Base-by-base conservation (phyloP, 257 asterid species). In the Eustoma russellianum region DNA sequence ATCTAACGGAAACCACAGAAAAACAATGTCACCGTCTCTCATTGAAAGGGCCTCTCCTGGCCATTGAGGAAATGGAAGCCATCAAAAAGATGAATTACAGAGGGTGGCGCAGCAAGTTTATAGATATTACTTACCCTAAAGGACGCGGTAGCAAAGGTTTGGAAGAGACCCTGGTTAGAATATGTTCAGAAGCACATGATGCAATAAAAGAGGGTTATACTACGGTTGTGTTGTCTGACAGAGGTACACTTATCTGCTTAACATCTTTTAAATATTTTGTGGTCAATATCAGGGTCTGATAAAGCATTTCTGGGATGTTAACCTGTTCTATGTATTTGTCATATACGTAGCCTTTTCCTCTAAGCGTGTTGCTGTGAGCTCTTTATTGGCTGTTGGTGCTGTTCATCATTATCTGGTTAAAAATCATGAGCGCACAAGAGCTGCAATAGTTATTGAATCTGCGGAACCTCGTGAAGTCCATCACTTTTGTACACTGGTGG, bases 391-490 rank as follows among this genome's bases (percentile, higher is more conserved):
- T 57, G 79, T 85, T 63, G 99, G 99, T 52, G 99, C 99, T 64
- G 97, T 92, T 53, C 99, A 92, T 77, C 99, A 92, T 66, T 94
- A 92, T 76, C 78, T 92, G 40, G 99, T 92, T 33, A 79, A 85
- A 74, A 88, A 81, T 59, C 97, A 85, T 18, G 97, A 88, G 77
- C 74, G 99, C 45, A 92, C 99, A 50, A 93, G 85, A n/a, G 95
- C 78, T 46, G 99, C 93, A 47, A 73, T 92, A 77, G 70, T 92
- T 41, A 59, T 92, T 60, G 99, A 92, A 61, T 88, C 99, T 43
- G 99, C 99, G 5, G 99, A 92, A 77, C 99, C 99, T 45, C 93
- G 99, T 46, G 99, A 92, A 77, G 99, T 92, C 60, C 99, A 92
- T 68, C 99, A 92, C 70, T 92, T 92, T 70, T 92, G 99, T 62